Percentiles rank a stretch among this genome's conserved stretches.
Conservation (phyloP, 345 rosid species). For the Alliaria petiolata region DNA sequence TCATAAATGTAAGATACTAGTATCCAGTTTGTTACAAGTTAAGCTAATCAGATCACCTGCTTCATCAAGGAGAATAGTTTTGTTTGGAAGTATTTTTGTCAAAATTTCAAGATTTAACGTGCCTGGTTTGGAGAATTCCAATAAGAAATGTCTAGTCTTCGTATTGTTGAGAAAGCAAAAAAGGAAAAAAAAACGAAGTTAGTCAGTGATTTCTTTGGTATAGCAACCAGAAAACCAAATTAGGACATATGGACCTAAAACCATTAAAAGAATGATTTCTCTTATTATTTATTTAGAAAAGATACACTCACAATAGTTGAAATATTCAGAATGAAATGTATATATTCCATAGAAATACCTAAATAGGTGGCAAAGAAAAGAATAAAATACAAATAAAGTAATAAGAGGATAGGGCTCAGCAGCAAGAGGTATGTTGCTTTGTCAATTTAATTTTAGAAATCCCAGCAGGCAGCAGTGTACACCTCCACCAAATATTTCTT, state of each 20-base stretch:
- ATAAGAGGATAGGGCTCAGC: no score
- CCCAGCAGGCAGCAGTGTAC: background rate
- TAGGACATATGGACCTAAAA: background rate
- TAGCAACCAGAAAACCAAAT: no score
- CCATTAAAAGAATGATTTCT: background rate
- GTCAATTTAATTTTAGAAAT: background rate
- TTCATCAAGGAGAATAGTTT: background rate
- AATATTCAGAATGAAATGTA: background rate
- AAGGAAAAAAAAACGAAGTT: no score
- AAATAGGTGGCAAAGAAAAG: constrained; percentile 12
- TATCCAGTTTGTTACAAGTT: no score
- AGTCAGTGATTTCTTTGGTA: no score
- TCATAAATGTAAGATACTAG: no score
- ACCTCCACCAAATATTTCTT: constrained; percentile 19
- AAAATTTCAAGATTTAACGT: background rate
- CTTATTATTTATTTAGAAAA: background rate
- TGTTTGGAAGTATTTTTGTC: background rate
- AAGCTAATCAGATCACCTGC: background rate
- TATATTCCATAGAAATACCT: background rate
- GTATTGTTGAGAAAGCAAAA: no score
- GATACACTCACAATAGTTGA: background rate
- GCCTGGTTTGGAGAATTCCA: background rate
- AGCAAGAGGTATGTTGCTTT: background rate
- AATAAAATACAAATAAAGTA: no score
- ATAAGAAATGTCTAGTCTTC: background rate